phyloP scores from a whole-genome alignment of 352 stramenopile genomes.

The Phytophthora podocarpi region DNA sequence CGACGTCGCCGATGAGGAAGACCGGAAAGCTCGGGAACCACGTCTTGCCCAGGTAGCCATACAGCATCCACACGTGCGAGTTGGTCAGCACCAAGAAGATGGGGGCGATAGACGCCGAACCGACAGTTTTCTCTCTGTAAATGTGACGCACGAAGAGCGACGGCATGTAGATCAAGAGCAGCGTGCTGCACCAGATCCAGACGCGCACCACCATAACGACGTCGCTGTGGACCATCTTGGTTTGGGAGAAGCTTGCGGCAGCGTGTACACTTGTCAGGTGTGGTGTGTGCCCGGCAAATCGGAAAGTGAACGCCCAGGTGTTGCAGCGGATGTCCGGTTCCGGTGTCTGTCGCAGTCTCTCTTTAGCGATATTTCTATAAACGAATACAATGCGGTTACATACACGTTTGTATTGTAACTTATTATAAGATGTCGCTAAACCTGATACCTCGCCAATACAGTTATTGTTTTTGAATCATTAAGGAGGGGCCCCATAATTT shows the following conservation, averaged over 20 bases:
- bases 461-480: too few relatives aligned
- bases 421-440: too few relatives aligned
- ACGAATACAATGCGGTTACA: too few relatives aligned
- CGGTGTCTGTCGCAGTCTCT: too few relatives aligned
- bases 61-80: constrained; percentile 42
- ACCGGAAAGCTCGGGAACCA: constrained; percentile 47
- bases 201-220: constrained; percentile 28
- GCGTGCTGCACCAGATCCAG: constrained; percentile 37
- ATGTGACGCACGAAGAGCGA: constrained; percentile 34
- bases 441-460: too few relatives aligned
- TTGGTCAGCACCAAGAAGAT: constrained; percentile 34
- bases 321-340: too few relatives aligned
- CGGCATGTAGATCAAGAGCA: constrained; percentile 38
- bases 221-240: constrained; percentile 14
- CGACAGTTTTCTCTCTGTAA: constrained; percentile 24
- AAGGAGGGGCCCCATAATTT: background rate
- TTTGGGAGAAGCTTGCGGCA: background rate
- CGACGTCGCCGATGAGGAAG: constrained; percentile 43
- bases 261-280: too few relatives aligned
- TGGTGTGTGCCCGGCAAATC: constrained; percentile 15
- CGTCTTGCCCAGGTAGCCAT: constrained; percentile 31
- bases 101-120: constrained; percentile 26
- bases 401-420: too few relatives aligned
- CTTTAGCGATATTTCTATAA: too few relatives aligned
- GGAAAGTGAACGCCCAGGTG: constrained; percentile 11